Percentiles rank a stretch among this genome's conserved stretches.
These are phyloP conservation scores for Batrachochytrium dendrobatidis DNA, from an alignment of 371 early-diverging fungal genomes.

Conservation along the genomic window DNA sequence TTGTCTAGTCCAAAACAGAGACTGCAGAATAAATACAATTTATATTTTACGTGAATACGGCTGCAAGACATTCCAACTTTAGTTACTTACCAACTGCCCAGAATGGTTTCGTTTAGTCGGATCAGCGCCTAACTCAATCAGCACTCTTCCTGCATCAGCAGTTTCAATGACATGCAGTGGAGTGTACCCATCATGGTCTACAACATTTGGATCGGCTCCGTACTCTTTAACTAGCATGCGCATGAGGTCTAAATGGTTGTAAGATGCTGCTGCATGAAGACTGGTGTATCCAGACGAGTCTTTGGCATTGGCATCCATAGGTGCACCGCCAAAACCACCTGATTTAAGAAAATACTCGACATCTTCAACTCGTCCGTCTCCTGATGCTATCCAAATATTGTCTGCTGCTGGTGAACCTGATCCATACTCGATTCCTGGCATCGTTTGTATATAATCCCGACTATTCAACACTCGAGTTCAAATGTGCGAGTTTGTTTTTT, in stretches of 20 bases:
- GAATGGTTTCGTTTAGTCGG: conserved; percentile 53
- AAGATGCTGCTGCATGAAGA: conserved; percentile 64
- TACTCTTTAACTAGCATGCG: conserved; percentile 41
- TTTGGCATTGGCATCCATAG: conserved; percentile 40
- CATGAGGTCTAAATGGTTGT: conserved; percentile 50
- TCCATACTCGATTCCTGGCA: neutral
- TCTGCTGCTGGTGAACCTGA: neutral
- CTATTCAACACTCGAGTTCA: no score
- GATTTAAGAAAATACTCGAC: conserved; percentile 16
- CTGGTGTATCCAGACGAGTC: conserved; percentile 67
- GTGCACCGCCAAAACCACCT: conserved; percentile 11
- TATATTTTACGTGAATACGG: no score
- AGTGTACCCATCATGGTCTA: conserved; percentile 77
- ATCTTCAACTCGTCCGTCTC: conserved; percentile 20
- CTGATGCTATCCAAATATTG: conserved; percentile 32
- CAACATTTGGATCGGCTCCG: conserved; percentile 58
- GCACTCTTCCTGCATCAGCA: conserved; percentile 57
- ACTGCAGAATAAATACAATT: no score
- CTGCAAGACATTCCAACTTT: no score
- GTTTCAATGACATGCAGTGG: conserved; percentile 78
- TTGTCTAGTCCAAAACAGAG: no score
- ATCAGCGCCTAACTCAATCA: conserved; percentile 69
- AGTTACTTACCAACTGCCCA: conserved; percentile 41
- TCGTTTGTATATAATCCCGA: no score
- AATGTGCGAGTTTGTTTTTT: no score